phyloP scores from a whole-genome alignment of 306 rosid species.

The Corylus heterophylla region DNA sequence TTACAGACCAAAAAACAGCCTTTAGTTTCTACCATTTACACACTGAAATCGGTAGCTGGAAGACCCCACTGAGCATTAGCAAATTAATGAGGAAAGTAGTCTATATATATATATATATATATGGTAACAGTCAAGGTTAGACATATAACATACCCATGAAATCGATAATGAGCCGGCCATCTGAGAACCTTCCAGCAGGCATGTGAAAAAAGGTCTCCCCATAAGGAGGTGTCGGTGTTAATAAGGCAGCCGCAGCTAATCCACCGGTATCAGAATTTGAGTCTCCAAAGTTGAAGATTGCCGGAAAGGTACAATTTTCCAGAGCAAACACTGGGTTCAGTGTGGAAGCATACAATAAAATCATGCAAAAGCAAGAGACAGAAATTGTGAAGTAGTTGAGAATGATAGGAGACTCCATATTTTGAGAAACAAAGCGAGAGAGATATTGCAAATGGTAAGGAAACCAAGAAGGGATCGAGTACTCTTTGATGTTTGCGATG shows the following conservation, averaged over 20 bases:
- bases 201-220: conserved; percentile 52
- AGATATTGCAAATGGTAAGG: neutral
- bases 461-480: neutral
- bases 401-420: neutral
- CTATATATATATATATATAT: neutral
- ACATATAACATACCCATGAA: conserved; percentile 37
- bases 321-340: conserved; percentile 13
- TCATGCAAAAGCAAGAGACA: neutral
- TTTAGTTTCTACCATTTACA: neutral
- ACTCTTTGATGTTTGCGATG: neutral
- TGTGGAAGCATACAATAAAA: neutral
- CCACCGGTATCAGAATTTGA: conserved; percentile 61
- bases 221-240: conserved; percentile 22
- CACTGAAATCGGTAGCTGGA: neutral
- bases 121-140: too few relatives aligned
- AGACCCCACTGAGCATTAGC: too few relatives aligned
- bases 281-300: conserved; percentile 57
- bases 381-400: neutral
- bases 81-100: neutral
- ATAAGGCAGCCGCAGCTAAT: conserved; percentile 33
- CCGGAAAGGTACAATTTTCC: conserved; percentile 40
- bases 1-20: neutral
- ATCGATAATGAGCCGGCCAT: conserved; percentile 49
- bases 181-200: conserved; percentile 42
- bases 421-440: neutral